Conservation (phyloP, 108 stramenopile genomes). For the Seminavis robusta region DNA sequence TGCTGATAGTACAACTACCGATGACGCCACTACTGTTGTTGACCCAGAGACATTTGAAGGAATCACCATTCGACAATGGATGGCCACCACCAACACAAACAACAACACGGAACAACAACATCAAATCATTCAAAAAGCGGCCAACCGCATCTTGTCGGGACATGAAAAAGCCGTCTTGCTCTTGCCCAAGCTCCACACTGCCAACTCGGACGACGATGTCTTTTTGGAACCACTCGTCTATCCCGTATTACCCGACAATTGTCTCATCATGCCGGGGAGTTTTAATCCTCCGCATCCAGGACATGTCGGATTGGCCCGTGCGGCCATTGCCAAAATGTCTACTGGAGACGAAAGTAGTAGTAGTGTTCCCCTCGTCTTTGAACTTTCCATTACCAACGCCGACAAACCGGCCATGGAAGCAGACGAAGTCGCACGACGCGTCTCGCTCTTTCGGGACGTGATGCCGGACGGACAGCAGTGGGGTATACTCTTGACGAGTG, state of each 20-base stretch:
- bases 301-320: constrained; percentile 69
- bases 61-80: too few relatives aligned
- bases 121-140: constrained; percentile 22
- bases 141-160: constrained; percentile 43
- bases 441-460: constrained; percentile 41
- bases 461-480: constrained; percentile 31
- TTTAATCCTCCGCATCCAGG: constrained; percentile 90
- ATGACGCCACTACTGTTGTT: too few relatives aligned
- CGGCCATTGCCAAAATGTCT: constrained; percentile 40
- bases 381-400: constrained; percentile 77
- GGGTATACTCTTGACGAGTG: constrained; percentile 77
- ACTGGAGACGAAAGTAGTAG: constrained; percentile 6
- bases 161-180: constrained; percentile 47
- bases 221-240: constrained; percentile 19
- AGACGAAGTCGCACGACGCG: constrained; percentile 38
- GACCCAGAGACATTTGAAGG: too few relatives aligned
- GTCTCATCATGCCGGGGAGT: constrained; percentile 83
- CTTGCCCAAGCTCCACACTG: constrained; percentile 22
- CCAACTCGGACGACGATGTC: background rate
- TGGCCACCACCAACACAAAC: too few relatives aligned
- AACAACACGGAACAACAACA: background rate
- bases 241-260: constrained; percentile 42
- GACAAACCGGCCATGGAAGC: constrained; percentile 82
- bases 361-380: constrained; percentile 47
- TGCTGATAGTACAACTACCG: too few relatives aligned